Conservation (phyloP, 1,284 basidiomycete genomes). For the Austropuccinia psidii region DNA sequence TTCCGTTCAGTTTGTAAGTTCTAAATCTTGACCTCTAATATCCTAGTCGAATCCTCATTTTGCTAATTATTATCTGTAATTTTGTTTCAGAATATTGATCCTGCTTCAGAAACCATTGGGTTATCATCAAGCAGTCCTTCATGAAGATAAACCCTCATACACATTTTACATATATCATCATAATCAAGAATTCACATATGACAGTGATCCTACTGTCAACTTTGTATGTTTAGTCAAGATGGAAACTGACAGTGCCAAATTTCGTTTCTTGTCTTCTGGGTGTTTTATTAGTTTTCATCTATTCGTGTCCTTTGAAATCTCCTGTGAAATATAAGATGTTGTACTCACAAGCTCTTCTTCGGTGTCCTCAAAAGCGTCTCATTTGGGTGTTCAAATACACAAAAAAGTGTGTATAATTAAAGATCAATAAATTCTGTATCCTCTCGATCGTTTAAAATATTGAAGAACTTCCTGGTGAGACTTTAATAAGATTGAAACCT, state of each 20-base stretch:
- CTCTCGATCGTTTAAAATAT: neutral
- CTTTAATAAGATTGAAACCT: neutral
- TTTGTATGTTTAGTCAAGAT: neutral
- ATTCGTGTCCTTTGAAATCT: neutral
- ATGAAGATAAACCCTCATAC: neutral
- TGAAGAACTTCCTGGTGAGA: neutral
- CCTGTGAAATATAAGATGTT: neutral
- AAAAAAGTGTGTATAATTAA: neutral
- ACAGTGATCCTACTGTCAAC: neutral
- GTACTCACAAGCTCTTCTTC: neutral
- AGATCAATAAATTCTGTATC: neutral
- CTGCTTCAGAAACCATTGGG: neutral
- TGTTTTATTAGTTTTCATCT: conserved; percentile 12
- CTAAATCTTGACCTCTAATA: too few species aligned
- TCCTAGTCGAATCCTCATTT: too few species aligned
- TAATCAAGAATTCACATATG: neutral
- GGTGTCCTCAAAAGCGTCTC: neutral
- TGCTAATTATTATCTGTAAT: too few species aligned
- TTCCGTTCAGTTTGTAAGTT: conserved; percentile 9
- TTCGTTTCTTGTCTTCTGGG: too few species aligned
- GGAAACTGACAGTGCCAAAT: neutral
- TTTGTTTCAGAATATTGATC: neutral
- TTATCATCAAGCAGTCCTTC: neutral
- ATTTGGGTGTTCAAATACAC: neutral
- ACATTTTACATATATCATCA: neutral